These are phyloP conservation scores for Coniferiporia weirii DNA, from an alignment of 1,284 basidiomycete species.

Conservation along the genomic window DNA sequence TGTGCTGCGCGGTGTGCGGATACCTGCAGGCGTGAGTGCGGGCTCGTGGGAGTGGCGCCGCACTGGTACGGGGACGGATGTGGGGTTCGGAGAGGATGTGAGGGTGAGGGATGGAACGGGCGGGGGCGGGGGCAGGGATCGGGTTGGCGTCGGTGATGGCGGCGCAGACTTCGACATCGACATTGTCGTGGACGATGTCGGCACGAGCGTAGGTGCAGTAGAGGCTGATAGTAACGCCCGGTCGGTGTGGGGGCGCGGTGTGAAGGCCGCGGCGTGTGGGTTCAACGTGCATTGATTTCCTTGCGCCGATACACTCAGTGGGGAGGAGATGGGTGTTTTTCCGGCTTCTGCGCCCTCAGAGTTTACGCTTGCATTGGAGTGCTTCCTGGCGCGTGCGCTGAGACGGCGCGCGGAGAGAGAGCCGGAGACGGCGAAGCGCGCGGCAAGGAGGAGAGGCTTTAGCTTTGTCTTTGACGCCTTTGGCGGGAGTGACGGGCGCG, in stretches of 20 bases:
- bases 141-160: not conserved
- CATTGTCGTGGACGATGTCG: not conserved
- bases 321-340: not conserved
- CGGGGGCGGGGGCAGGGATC: not conserved
- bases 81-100: not conserved
- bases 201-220: not conserved
- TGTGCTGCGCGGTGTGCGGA: conserved; percentile 8
- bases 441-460: conserved; percentile 14
- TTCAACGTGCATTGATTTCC: conserved; percentile 1
- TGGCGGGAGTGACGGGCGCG: conserved; percentile 13
- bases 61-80: no score
- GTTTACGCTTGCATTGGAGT: no score
- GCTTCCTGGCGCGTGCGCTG: not conserved
- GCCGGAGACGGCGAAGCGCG: not conserved
- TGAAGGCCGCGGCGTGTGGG: conserved; percentile 9
- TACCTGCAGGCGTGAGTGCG: no score
- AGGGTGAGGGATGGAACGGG: not conserved
- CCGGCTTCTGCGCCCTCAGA: not conserved
- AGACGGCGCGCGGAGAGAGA: not conserved
- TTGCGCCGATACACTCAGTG: not conserved
- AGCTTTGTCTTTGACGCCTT: conserved; percentile 9
- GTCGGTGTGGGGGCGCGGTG: not conserved
- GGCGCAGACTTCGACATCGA: not conserved
- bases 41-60: no score
- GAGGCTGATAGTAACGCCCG: no score